A percentile compares a stretch with the other conserved stretches of the same genome.
These are phyloP conservation scores for Claviceps quebecensis DNA, from an alignment of 2,329 filamentous ascomycete species.

Conservation along the genomic window DNA sequence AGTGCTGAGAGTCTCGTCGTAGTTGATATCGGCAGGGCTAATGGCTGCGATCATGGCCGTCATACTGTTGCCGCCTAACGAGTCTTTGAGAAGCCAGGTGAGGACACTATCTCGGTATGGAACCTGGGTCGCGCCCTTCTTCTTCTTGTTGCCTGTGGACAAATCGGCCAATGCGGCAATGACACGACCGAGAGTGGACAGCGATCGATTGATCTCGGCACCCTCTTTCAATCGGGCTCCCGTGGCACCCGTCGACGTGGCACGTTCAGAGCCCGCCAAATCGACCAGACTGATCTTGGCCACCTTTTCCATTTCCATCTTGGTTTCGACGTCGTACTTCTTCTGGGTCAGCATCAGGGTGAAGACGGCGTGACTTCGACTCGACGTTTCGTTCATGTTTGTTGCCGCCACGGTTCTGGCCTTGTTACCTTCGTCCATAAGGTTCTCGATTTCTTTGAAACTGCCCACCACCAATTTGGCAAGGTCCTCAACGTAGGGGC, in stretches of 20 bases:
- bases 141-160: slow-evolving; percentile 66
- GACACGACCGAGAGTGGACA: slow-evolving; percentile 92
- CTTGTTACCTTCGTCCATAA: slow-evolving; percentile 99
- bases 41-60: slow-evolving; percentile 99
- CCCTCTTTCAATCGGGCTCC: slow-evolving; percentile 92
- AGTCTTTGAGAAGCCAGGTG: slow-evolving; percentile 95
- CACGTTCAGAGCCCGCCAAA: slow-evolving; percentile 92
- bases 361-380: slow-evolving; percentile 95
- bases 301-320: slow-evolving; percentile 95
- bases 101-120: slow-evolving; percentile 94
- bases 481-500: slow-evolving; percentile 94
- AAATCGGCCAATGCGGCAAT: slow-evolving; percentile 91
- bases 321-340: slow-evolving; percentile 76
- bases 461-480: slow-evolving; percentile 88
- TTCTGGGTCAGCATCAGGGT: slow-evolving; percentile 94
- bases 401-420: slow-evolving; percentile 93
- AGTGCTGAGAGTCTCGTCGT: slow-evolving; percentile 92
- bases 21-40: slow-evolving; percentile 96
- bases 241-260: slow-evolving; percentile 91
- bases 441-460: slow-evolving; percentile 87
- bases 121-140: slow-evolving; percentile 59
- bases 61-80: slow-evolving; percentile 94
- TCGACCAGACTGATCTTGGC: slow-evolving; percentile 97
- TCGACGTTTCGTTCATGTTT: slow-evolving; percentile 99
- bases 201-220: slow-evolving; percentile 92